Percentiles rank a stretch among this genome's conserved stretches.
These are phyloP conservation scores for Lipomyces anomalus DNA, from an alignment of 805 yeast genomes.

Conservation along the genomic window DNA sequence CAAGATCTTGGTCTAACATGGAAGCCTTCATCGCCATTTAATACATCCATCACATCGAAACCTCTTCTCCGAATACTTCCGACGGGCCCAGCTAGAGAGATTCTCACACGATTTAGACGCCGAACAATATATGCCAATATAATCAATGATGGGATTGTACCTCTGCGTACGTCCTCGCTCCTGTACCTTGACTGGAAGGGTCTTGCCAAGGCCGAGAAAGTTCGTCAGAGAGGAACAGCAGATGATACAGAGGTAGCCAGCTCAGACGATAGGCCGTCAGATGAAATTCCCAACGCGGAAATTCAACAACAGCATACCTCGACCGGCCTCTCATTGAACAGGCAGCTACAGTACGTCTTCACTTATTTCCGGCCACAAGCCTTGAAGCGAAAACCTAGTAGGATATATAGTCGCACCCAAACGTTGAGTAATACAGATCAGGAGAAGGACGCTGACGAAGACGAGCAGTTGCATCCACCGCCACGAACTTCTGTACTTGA, in stretches of 20 bases:
- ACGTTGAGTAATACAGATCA: slow-evolving; percentile 16
- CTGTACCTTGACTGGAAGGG: slow-evolving; percentile 83
- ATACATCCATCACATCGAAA: slow-evolving; percentile 28
- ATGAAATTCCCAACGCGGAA: too few species aligned
- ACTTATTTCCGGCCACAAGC: slow-evolving; percentile 32
- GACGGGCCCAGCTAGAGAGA: slow-evolving; percentile 60
- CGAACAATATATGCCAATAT: slow-evolving; percentile 87
- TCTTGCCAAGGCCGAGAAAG: slow-evolving; percentile 45
- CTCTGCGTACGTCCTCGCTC: slow-evolving; percentile 77
- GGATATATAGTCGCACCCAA: slow-evolving; percentile 29
- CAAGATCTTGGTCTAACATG: slow-evolving; percentile 71
- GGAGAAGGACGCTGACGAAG: slow-evolving; percentile 11
- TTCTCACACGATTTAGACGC: slow-evolving; percentile 56
- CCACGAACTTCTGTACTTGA: slow-evolving; percentile 74
- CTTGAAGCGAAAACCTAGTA: slow-evolving; percentile 25
- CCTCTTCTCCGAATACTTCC: slow-evolving; percentile 77
- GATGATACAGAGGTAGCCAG: slow-evolving; percentile 5
- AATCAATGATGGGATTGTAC: slow-evolving; percentile 92
- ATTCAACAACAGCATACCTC: too few species aligned
- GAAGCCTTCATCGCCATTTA: slow-evolving; percentile 29
- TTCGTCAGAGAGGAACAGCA: slow-evolving; percentile 15
- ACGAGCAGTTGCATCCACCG: slow-evolving; percentile 24
- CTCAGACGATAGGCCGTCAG: too few species aligned
- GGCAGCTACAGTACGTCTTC: slow-evolving; percentile 25
- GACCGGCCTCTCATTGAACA: too few species aligned